Evolutionary conservation across 805 yeast species (phyloP).

Genomic region (Starmera pachycereana): DNA sequence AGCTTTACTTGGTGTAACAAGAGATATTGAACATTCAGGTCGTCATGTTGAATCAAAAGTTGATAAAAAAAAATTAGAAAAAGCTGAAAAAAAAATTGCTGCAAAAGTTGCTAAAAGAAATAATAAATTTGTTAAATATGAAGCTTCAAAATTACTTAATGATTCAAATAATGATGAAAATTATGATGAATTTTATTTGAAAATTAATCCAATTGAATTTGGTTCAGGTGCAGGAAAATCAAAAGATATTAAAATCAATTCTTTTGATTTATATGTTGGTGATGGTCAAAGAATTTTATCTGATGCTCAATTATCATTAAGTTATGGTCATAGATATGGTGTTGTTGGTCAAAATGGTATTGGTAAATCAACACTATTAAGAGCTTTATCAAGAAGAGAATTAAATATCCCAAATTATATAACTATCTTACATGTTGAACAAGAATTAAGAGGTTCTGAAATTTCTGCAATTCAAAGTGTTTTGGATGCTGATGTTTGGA

Average conservation of each 20-base stretch:
- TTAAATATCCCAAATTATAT: slow-evolving; percentile 90
- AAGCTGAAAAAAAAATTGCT: slow-evolving; percentile 95
- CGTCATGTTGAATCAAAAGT: slow-evolving; percentile 89
- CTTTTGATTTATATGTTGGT: slow-evolving; percentile 90
- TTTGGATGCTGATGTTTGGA: slow-evolving; percentile 99
- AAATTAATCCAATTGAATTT: slow-evolving; percentile 90
- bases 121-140: slow-evolving; percentile 77
- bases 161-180: slow-evolving; percentile 51
- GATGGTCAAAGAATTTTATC: slow-evolving; percentile 85
- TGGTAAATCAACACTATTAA: slow-evolving; percentile 90
- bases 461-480: slow-evolving; percentile 87
- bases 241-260: slow-evolving; percentile 91
- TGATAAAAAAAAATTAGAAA: slow-evolving; percentile 91
- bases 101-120: slow-evolving; percentile 87
- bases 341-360: slow-evolving; percentile 98
- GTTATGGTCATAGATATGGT: slow-evolving; percentile 94
- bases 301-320: slow-evolving; percentile 76
- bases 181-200: slow-evolving; percentile 90
- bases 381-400: slow-evolving; percentile 91
- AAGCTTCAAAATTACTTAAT: slow-evolving; percentile 82
- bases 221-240: slow-evolving; percentile 90
- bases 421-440: slow-evolving; percentile 93
- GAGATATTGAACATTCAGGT: slow-evolving; percentile 86
- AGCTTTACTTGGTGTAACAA: slow-evolving; percentile 65
- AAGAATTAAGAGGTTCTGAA: slow-evolving; percentile 92